Evolutionary conservation across 2,329 filamentous ascomycete genomes (phyloP).

Genomic region (Hypoxylon sp.): DNA sequence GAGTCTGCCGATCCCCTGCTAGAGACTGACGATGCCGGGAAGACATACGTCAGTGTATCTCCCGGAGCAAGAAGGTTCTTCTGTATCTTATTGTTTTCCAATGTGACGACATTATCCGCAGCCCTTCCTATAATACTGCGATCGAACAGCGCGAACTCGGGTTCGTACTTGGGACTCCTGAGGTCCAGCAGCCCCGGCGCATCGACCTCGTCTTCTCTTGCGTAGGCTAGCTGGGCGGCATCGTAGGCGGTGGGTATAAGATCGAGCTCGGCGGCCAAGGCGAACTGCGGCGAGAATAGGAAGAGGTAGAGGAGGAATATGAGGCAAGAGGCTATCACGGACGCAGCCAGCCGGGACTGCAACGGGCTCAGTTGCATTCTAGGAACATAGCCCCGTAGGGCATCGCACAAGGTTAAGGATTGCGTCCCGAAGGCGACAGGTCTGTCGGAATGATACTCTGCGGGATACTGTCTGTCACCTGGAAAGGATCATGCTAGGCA

Average conservation of each 20-base stretch:
- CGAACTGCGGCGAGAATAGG: slow-evolving; percentile 66
- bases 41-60: slow-evolving; percentile 68
- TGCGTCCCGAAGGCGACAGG: slow-evolving; percentile 19
- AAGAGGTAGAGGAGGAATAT: slow-evolving; percentile 68
- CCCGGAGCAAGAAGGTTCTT: slow-evolving; percentile 69
- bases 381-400: slow-evolving; percentile 54
- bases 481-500: slow-evolving; percentile 28
- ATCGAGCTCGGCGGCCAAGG: slow-evolving; percentile 65
- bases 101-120: slow-evolving; percentile 57
- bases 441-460: slow-evolving; percentile 5
- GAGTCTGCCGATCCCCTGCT: slow-evolving; percentile 45
- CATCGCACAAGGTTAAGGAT: slow-evolving; percentile 34
- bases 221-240: slow-evolving; percentile 32
- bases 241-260: slow-evolving; percentile 34
- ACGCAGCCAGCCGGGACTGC: slow-evolving; percentile 76
- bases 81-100: slow-evolving; percentile 71
- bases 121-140: slow-evolving; percentile 69
- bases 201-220: slow-evolving; percentile 31
- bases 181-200: slow-evolving; percentile 34
- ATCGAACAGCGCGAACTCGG: slow-evolving; percentile 68
- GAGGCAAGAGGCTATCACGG: slow-evolving; percentile 66
- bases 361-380: slow-evolving; percentile 70
- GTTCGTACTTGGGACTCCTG: slow-evolving; percentile 57
- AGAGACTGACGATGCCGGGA: slow-evolving; percentile 64
- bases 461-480: slow-evolving; percentile 17